These are phyloP conservation scores for Fusarium graminum DNA, from an alignment of 2,329 filamentous ascomycete genomes.

Conservation along the genomic window DNA sequence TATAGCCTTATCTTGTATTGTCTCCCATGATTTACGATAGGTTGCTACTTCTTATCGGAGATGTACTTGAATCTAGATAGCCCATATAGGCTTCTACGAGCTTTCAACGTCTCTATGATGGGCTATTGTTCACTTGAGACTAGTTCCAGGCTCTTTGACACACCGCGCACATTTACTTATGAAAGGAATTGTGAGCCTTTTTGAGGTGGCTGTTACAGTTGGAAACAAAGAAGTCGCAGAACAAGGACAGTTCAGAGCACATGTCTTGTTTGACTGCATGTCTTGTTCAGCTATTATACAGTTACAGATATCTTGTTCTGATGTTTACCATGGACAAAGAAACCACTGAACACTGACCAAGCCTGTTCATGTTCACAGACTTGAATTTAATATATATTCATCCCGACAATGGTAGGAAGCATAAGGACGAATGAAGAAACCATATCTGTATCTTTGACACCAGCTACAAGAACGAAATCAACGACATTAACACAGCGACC, in stretches of 20 bases:
- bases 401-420: background rate
- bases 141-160: background rate
- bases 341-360: background rate
- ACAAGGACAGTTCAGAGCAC: background rate
- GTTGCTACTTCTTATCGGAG: background rate
- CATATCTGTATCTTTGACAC: background rate
- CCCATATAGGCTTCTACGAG: background rate
- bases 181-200: background rate
- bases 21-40: background rate
- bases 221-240: background rate
- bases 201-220: background rate
- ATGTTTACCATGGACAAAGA: constrained; percentile 14
- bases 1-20: background rate
- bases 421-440: background rate
- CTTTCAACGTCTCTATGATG: background rate
- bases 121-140: background rate
- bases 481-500: background rate
- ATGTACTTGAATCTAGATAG: background rate
- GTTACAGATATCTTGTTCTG: constrained; percentile 10
- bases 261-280: constrained; percentile 1
- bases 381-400: background rate
- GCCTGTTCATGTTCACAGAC: background rate
- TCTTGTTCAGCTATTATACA: background rate
- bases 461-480: background rate
- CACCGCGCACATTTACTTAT: background rate